Conservation (phyloP, 202 grass and related monocot genomes). For the Brachypodium distachyon region DNA sequence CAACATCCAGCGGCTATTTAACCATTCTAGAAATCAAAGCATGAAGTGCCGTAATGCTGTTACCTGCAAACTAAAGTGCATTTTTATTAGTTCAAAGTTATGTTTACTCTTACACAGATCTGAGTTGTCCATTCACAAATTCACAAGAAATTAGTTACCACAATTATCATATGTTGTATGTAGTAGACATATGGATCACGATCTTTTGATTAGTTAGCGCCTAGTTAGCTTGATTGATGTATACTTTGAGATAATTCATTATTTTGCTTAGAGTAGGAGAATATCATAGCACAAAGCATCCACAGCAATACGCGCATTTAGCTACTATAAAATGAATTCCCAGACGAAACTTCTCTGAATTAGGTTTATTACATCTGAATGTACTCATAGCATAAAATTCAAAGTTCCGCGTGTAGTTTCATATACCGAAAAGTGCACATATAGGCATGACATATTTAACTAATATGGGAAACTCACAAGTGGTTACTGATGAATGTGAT, state of each 20-base stretch:
- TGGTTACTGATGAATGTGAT: background rate
- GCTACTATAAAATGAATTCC: background rate
- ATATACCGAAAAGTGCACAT: background rate
- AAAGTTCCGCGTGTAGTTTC: background rate
- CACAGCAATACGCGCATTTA: too few species aligned
- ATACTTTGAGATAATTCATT: too few species aligned
- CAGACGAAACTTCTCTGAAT: background rate
- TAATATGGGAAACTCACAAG: background rate
- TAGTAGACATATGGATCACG: too few species aligned
- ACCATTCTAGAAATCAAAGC: background rate
- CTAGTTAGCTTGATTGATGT: too few species aligned
- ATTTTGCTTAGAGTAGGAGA: too few species aligned
- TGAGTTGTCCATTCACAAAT: too few species aligned
- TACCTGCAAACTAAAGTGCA: background rate
- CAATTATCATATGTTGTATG: too few species aligned
- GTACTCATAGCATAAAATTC: background rate
- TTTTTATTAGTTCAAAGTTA: too few species aligned
- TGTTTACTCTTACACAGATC: too few species aligned
- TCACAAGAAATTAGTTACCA: too few species aligned
- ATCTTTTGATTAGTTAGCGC: too few species aligned
- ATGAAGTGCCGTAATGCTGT: background rate
- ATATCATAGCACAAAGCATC: too few species aligned
- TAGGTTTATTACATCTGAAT: background rate
- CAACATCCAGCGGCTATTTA: background rate
- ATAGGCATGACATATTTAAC: background rate